Conservation (phyloP, 1,284 basidiomycete species). For the Ustilago tritici region DNA sequence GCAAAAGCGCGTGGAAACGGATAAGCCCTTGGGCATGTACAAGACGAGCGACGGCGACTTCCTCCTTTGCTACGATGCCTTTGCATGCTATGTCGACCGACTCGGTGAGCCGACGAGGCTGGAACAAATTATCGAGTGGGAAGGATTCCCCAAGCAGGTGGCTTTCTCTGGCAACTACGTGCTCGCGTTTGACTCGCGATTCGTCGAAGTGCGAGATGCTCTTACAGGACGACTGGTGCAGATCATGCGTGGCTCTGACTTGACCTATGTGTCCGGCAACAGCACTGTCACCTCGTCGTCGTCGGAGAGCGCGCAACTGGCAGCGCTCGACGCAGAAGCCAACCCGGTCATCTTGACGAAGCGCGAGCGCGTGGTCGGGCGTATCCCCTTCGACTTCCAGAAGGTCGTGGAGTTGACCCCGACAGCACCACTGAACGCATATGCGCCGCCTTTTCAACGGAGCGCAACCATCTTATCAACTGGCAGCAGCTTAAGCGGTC, state of each 20-base stretch:
- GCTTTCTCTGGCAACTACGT: conserved; percentile 90
- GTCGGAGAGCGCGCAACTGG: conserved; percentile 30
- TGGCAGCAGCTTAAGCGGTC: conserved; percentile 38
- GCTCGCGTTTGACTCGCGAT: conserved; percentile 87
- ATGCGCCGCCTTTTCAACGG: conserved; percentile 35
- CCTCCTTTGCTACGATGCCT: conserved; percentile 89
- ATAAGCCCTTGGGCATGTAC: conserved; percentile 90
- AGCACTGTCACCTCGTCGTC: conserved; percentile 43
- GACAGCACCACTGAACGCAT: conserved; percentile 15
- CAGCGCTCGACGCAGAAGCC: conserved; percentile 47
- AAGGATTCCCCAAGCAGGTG: conserved; percentile 78
- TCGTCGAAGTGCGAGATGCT: conserved; percentile 91
- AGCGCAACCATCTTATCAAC: conserved; percentile 37
- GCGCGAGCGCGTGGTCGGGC: conserved; percentile 33
- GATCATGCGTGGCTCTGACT: conserved; percentile 84
- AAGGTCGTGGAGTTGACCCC: conserved; percentile 44
- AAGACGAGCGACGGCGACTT: conserved; percentile 83
- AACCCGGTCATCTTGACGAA: conserved; percentile 53
- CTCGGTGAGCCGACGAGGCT: conserved; percentile 71
- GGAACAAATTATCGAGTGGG: conserved; percentile 88
- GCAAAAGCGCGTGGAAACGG: conserved; percentile 82
- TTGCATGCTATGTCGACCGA: conserved; percentile 79
- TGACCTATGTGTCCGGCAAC: conserved; percentile 78
- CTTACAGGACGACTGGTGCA: conserved; percentile 86
- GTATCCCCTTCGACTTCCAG: conserved; percentile 53